These are phyloP conservation scores for Epichloe hybrida DNA, from an alignment of 2,329 filamentous ascomycete genomes.

Conservation along the genomic window DNA sequence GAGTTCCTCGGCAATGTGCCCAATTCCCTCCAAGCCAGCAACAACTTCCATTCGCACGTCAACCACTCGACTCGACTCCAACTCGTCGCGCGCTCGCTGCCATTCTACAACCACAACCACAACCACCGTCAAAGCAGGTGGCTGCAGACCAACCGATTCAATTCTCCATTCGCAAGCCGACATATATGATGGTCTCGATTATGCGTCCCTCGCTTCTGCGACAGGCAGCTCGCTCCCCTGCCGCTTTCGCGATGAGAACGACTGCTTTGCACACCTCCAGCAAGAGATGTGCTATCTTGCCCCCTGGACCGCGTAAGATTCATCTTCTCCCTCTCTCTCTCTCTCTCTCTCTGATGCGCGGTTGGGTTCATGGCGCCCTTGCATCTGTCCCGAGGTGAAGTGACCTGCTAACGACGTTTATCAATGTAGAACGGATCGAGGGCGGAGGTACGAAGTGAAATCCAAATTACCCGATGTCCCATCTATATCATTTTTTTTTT, in stretches of 20 bases:
- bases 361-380: not conserved
- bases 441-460: conserved; percentile 49
- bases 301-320: conserved; percentile 64
- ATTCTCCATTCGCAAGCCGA: not conserved
- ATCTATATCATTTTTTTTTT: too few relatives aligned
- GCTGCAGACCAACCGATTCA: not conserved
- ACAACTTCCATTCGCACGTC: not conserved
- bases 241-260: conserved; percentile 35
- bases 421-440: conserved; percentile 50
- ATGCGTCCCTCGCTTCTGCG: conserved; percentile 41
- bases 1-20: conserved; percentile 37
- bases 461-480: not conserved
- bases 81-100: not conserved
- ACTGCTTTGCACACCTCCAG: conserved; percentile 80
- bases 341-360: too few relatives aligned
- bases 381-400: not conserved
- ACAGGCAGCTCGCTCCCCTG: conserved; percentile 28
- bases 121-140: not conserved
- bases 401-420: conserved; percentile 26
- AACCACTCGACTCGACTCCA: not conserved
- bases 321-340: not conserved
- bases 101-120: not conserved
- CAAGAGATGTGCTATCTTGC: conserved; percentile 66
- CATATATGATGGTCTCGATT: conserved; percentile 39
- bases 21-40: conserved; percentile 7